These are phyloP conservation scores for Beta vulgaris DNA, from an alignment of 148 eudicot genomes.

Conservation along the genomic window DNA sequence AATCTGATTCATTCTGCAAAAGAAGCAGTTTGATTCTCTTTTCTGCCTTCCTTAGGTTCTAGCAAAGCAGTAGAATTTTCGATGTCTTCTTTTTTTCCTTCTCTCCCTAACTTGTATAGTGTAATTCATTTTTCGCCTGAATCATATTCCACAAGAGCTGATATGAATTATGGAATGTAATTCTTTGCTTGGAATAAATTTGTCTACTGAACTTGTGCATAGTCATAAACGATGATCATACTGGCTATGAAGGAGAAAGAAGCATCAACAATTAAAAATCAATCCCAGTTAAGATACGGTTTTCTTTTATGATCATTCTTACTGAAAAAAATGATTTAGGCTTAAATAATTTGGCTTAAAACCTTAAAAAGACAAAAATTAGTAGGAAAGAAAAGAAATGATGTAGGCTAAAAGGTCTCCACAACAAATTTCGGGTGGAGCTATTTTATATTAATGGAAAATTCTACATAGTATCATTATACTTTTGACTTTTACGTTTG, in stretches of 20 bases:
- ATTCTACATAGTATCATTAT: too few relatives aligned
- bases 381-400: too few relatives aligned
- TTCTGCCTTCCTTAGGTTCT: background rate
- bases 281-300: too few relatives aligned
- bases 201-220: background rate
- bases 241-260: background rate
- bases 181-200: background rate
- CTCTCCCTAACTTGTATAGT: slow-evolving; percentile 24
- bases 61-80: background rate
- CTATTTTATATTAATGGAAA: too few relatives aligned
- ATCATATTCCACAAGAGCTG: slow-evolving; percentile 7
- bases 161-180: slow-evolving; percentile 7
- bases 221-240: background rate
- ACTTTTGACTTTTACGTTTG: too few relatives aligned
- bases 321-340: too few relatives aligned
- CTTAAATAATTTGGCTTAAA: too few relatives aligned
- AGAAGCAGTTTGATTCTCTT: slow-evolving; percentile 21
- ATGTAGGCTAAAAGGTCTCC: too few relatives aligned
- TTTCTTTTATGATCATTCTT: too few relatives aligned
- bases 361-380: too few relatives aligned
- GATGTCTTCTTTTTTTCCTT: background rate
- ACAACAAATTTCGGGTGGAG: too few relatives aligned
- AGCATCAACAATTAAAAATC: background rate
- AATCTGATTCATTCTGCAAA: slow-evolving; percentile 22
- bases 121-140: slow-evolving; percentile 22